Evolutionary conservation across 2,329 filamentous ascomycete genomes (phyloP).

Genomic region (Aspergillus sojae): DNA sequence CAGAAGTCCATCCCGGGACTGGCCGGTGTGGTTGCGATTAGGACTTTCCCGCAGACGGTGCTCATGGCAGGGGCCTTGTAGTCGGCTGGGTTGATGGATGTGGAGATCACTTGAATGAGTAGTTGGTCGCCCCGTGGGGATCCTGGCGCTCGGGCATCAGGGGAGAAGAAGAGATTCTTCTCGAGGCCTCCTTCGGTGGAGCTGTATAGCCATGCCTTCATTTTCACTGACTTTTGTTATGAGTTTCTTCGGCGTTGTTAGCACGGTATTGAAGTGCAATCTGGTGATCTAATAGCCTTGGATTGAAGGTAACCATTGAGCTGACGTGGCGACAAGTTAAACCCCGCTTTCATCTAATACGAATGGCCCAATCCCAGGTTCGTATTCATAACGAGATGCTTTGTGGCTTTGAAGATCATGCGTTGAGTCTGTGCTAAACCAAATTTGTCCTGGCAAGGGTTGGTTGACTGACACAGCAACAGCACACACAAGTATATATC

Average conservation of each 20-base stretch:
- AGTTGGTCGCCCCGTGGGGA: constrained; percentile 48
- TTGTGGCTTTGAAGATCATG: background rate
- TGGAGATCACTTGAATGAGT: constrained; percentile 58
- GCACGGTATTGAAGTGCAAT: background rate
- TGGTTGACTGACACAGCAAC: no score
- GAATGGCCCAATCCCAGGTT: background rate
- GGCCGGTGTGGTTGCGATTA: constrained; percentile 45
- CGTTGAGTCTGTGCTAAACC: no score
- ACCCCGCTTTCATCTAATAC: background rate
- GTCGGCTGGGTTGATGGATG: constrained; percentile 65
- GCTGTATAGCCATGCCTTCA: constrained; percentile 63
- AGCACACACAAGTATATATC: no score
- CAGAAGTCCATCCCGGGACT: constrained; percentile 56
- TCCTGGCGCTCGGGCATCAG: constrained; percentile 46
- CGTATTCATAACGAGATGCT: background rate
- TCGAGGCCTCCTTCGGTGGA: constrained; percentile 52
- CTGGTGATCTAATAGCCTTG: background rate
- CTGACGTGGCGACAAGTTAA: background rate
- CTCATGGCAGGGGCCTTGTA: constrained; percentile 63
- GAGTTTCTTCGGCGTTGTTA: background rate
- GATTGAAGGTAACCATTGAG: background rate
- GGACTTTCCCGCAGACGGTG: constrained; percentile 38
- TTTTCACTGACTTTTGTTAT: constrained; percentile 28
- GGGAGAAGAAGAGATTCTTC: constrained; percentile 54
- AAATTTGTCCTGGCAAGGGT: no score